phyloP scores from a whole-genome alignment of 441 rosid genomes.

The Pelargonium myrrhifolium region DNA sequence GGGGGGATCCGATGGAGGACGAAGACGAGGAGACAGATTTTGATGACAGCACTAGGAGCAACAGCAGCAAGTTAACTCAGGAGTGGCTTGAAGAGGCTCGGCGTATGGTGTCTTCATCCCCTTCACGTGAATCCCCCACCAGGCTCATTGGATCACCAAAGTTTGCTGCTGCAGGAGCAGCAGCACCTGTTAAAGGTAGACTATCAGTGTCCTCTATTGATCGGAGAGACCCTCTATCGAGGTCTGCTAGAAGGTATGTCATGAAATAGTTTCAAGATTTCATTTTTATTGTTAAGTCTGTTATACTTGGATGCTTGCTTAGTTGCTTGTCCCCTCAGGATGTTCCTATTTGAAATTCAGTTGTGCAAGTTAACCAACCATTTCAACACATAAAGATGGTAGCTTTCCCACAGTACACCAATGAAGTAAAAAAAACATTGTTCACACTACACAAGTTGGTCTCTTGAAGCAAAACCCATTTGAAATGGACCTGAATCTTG shows the following conservation, averaged over 20 bases:
- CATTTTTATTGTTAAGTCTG: too few species aligned
- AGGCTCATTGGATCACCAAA: slow-evolving; percentile 37
- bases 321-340: too few species aligned
- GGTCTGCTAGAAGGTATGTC: slow-evolving; percentile 65
- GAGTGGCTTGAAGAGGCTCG: slow-evolving; percentile 59
- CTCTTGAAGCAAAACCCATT: too few species aligned
- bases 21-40: slow-evolving; percentile 31
- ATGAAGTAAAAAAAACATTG: too few species aligned
- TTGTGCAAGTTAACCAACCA: background rate
- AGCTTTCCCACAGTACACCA: background rate
- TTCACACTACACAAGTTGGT: too few species aligned
- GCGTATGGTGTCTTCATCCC: slow-evolving; percentile 43
- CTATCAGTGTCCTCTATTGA: slow-evolving; percentile 30
- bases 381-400: background rate
- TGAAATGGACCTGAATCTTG: too few species aligned
- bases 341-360: too few species aligned
- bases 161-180: slow-evolving; percentile 22
- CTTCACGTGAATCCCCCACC: slow-evolving; percentile 38
- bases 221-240: slow-evolving; percentile 49
- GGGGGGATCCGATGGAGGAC: slow-evolving; percentile 25
- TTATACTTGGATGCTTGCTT: too few species aligned
- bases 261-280: background rate
- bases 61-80: slow-evolving; percentile 45
- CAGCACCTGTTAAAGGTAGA: slow-evolving; percentile 24
- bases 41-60: slow-evolving; percentile 49